Base-by-base conservation (phyloP, 345 rosid species). In the Citropsis articulata region DNA sequence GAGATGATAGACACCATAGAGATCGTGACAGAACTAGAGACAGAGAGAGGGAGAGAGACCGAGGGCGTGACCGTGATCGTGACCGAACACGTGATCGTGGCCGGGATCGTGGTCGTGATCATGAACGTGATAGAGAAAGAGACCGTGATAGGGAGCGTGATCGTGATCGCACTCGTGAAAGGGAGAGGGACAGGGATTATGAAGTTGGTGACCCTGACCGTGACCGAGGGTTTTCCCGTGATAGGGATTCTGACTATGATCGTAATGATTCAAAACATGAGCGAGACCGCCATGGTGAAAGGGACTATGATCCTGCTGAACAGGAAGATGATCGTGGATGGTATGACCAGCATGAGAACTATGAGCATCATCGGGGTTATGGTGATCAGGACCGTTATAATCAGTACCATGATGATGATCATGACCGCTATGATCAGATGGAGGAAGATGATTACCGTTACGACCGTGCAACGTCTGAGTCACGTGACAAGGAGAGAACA, bases 1-100 rank as follows among this genome's bases (percentile, higher is more conserved):
- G 89, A 76, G 98, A 96, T 80, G 97, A 91, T 59, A 90, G 94
- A 78, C 98, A 91, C 81, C 92, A 89, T 40, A 87, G 90, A 80
- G 98, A 93, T 70, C 88, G 94, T 72, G 97, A 90, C 75, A 85
- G 91, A 81, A 90, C 88, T 56, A 89, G 87, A 77, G 97, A 93
- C 33, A 82, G 80, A 22, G 90, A 83, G 48, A 83, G 77, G 82
- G 93, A 91, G 55, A 83, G 86, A 69, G 95, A 88, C 16, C 76
- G 87, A 64, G 94, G 86, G 6, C 86, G 88, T 66, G 95, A 88
- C 31, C 86, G 90, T 57, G 95, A 88, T 42, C 86, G 90, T 57
- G 92, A 86, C 45, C 86, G 88, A 16, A 80, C 60, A 22, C 77
- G 66, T 16, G 68, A 66, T 24, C 70, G 89, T 3, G 87, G 76